These are phyloP conservation scores for Boletales sp. DNA, from an alignment of 768 basidiomycete genomes.

Conservation along the genomic window DNA sequence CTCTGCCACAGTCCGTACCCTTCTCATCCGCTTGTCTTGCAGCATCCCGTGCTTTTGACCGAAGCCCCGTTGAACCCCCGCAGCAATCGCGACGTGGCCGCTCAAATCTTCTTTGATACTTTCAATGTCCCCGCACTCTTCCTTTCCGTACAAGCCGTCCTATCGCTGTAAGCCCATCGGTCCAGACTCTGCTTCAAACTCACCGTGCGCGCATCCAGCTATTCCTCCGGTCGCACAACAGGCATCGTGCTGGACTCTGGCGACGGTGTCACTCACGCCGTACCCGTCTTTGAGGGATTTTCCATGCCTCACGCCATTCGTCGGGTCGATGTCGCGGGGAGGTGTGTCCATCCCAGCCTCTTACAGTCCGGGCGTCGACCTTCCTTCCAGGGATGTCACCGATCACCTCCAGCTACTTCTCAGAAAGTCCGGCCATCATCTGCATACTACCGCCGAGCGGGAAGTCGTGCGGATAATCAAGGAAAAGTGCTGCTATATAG, in stretches of 20 bases:
- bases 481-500: conserved; percentile 97
- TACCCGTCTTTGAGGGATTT: conserved; percentile 98
- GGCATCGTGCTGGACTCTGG: conserved; percentile 99
- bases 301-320: conserved; percentile 98
- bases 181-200: background rate
- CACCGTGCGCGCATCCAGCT: conserved; percentile 48
- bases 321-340: conserved; percentile 92
- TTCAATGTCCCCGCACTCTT: conserved; percentile 99
- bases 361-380: background rate
- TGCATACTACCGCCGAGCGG: conserved; percentile 95
- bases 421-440: conserved; percentile 89
- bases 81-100: conserved; percentile 92
- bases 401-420: conserved; percentile 93
- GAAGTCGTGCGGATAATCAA: conserved; percentile 98
- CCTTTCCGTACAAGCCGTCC: conserved; percentile 94
- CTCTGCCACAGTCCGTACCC: background rate
- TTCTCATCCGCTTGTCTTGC: conserved; percentile 11
- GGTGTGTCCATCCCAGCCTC: conserved; percentile 43
- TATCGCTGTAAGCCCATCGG: conserved; percentile 76
- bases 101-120: conserved; percentile 99
- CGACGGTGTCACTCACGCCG: conserved; percentile 97
- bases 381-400: conserved; percentile 76
- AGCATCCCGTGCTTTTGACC: conserved; percentile 97
- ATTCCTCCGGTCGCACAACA: conserved; percentile 96
- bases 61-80: conserved; percentile 98